phyloP scores from a whole-genome alignment of 2,329 filamentous ascomycete species.

The Boeremia lycopersici region DNA sequence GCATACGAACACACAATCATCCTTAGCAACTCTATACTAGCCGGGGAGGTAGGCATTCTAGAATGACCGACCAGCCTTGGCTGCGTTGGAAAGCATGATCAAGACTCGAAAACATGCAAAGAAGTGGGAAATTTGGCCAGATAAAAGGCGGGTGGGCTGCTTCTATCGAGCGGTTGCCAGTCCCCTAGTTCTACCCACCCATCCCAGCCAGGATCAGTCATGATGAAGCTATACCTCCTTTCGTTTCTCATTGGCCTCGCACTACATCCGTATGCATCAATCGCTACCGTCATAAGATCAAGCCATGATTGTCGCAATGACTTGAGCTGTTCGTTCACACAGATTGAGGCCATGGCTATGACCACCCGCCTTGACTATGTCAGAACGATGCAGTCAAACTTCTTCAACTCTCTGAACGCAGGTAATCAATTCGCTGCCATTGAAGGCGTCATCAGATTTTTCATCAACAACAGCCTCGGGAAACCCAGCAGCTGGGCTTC shows the following conservation, averaged over 20 bases:
- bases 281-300: neutral
- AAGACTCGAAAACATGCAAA: neutral
- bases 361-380: neutral
- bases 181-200: neutral
- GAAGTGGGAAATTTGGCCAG: neutral
- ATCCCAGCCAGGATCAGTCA: neutral
- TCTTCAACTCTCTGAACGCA: neutral
- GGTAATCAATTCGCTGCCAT: neutral
- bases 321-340: neutral
- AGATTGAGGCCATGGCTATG: conserved; percentile 1
- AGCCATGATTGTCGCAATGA: neutral
- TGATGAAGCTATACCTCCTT: neutral
- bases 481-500: neutral
- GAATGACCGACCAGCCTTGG: neutral
- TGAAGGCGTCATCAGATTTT: conserved; percentile 1
- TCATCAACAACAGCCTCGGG: conserved; percentile 1
- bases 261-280: neutral
- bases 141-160: neutral
- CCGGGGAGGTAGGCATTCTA: neutral
- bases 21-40: neutral
- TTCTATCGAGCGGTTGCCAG: neutral
- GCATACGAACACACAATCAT: neutral
- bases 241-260: neutral
- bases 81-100: neutral
- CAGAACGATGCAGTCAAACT: neutral